These are phyloP conservation scores for Acacia melanoxylon DNA, from an alignment of 306 rosid species.

Conservation along the genomic window DNA sequence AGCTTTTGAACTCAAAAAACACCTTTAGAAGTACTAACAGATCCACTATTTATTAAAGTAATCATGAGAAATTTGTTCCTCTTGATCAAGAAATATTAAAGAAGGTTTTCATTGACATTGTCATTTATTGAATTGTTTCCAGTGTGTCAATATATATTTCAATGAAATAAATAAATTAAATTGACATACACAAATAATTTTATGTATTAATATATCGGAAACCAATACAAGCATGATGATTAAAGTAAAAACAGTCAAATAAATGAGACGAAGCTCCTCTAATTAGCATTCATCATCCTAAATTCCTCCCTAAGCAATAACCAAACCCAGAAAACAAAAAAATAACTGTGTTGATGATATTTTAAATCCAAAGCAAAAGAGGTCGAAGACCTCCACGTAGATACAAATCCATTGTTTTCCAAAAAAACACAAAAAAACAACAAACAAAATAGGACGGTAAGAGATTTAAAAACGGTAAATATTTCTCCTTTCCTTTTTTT, in stretches of 20 bases:
- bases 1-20: too few relatives aligned
- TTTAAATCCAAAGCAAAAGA: slow-evolving; percentile 33
- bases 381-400: slow-evolving; percentile 12
- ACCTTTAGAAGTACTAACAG: too few relatives aligned
- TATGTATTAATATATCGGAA: background rate
- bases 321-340: slow-evolving; percentile 30
- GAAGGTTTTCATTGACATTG: background rate
- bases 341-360: slow-evolving; percentile 45
- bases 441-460: background rate
- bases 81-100: too few relatives aligned
- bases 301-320: slow-evolving; percentile 19
- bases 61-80: too few relatives aligned
- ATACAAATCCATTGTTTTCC: slow-evolving; percentile 1
- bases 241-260: background rate
- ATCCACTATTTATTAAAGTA: too few relatives aligned
- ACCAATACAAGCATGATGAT: background rate
- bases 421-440: too few relatives aligned
- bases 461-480: background rate
- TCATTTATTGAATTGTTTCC: background rate
- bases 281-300: slow-evolving; percentile 56
- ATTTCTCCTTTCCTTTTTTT: slow-evolving; percentile 31
- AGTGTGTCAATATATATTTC: background rate
- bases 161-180: background rate
- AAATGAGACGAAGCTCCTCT: background rate
- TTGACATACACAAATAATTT: background rate